These are phyloP conservation scores for Colletotrichum sidae DNA, from an alignment of 2,329 filamentous ascomycete genomes.

Conservation along the genomic window DNA sequence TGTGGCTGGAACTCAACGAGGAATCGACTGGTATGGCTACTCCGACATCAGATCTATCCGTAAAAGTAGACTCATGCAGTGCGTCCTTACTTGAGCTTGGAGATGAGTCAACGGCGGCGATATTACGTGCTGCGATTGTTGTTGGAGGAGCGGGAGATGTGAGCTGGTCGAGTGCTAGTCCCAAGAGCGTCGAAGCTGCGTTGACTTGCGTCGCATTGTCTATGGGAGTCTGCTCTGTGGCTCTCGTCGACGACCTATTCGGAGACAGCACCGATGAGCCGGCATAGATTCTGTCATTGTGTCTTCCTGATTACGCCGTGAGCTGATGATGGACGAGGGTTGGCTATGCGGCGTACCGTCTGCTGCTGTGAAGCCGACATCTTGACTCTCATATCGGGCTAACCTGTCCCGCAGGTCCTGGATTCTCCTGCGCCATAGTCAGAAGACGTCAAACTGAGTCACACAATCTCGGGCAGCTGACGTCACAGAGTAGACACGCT, in stretches of 20 bases:
- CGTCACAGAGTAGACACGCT: constrained; percentile 36
- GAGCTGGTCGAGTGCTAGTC: constrained; percentile 18
- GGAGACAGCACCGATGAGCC: not conserved
- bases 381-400: constrained; percentile 36
- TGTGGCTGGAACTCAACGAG: constrained; percentile 37
- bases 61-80: not conserved
- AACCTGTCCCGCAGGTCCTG: constrained; percentile 38
- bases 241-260: constrained; percentile 4
- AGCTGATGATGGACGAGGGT: too few relatives aligned
- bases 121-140: not conserved
- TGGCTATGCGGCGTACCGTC: not conserved
- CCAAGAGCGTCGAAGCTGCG: constrained; percentile 21
- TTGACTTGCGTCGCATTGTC: constrained; percentile 33
- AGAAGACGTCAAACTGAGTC: not conserved
- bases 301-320: not conserved
- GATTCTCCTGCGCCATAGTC: constrained; percentile 22
- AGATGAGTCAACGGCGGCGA: not conserved
- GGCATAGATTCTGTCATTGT: not conserved
- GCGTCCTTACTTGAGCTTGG: constrained; percentile 12
- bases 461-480: constrained; percentile 1
- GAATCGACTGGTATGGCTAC: constrained; percentile 38
- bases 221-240: constrained; percentile 7
- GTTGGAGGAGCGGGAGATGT: not conserved
- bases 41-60: not conserved
- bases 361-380: not conserved